Evolutionary conservation across 805 yeast genomes (phyloP), one percentile per base, ranked within the genome.

Genomic region (Priceomyces medius): DNA sequence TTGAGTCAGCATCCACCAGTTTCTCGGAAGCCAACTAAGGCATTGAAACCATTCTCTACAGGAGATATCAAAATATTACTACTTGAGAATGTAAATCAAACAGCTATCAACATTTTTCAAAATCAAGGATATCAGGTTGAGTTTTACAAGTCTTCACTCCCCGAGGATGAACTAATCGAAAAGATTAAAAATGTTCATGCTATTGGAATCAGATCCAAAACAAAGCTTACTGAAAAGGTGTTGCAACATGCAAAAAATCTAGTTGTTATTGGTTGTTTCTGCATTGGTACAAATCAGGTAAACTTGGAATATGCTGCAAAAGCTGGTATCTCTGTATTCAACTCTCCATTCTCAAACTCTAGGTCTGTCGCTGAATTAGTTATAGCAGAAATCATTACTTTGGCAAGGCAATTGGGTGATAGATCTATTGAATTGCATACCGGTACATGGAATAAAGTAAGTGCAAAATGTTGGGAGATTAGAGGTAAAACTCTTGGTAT

Each of bases 241-340:
- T 74, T 93, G 55, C 74, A 79, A 49, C 87, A 86, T 55, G 99
- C 99, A 43, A 85, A 83, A 64, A 88, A 91, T 73, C 76, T 93
- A 66, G 86, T 86, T 20, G 90, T 80, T 23, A 74, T 93, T 66
- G 99, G 99, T 43, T 93, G 99, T 74, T 93, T 93, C 85, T 93
- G 99, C 77, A 93, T 93, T 54, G 99, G 99, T 59, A 93, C 98
- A 47, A 93, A 93, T 73, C 99, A 93, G 73, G 99, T 93, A 42
- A 95, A 93, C 64, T 76, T 90, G 49, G 87, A 86, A 53, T 86
- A 63, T 56, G 99, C 99, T 43, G 97, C 98, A 49, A 79, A 83
- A 58, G 77, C 79, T 37, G 99, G 99, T 71, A 79, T 91, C 64
- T 90, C 97, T 35, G 99, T 93, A 18, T 93, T 93, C 83, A 88